Base-by-base conservation (phyloP, 2,329 filamentous ascomycete species). In the Diplodia corticola region DNA sequence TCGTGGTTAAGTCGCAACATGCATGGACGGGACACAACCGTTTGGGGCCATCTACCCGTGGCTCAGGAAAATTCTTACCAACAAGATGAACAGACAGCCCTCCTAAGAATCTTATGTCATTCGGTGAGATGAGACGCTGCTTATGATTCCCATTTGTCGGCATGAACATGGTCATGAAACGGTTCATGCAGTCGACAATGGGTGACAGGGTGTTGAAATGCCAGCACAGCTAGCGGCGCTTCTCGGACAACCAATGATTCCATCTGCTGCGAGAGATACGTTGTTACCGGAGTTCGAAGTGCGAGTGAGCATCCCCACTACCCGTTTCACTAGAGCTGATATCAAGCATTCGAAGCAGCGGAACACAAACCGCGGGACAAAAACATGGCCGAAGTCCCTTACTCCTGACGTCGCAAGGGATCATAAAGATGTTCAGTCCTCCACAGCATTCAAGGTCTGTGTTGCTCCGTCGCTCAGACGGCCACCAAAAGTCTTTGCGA, bases 401-500 rank as follows among this genome's bases (percentile, higher is more conserved):
- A 20, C 22, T 55, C 13, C 7, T 24, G 10, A 10, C 20, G 12
- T 50, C 2, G 28, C 57, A n/a, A 49, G 24, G 7, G n/a, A 30
- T 15, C 10, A 17, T 9, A 13, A 15, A 24, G 12, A 7, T 15
- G 2, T 17, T 66, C 55, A 66, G 10, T 13, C 37, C 3, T 63
- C 35, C 9, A 13, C 48, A 17, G 48, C 26, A 1, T 12, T 55
- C 49, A 49, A 26, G n/a, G 64, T 13, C 17, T 67, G 57, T 10
- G 65, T 64, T n/a, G 73, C 61, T 1, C 68, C 68, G 10, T 65
- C 59, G 54, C 65, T 54, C 20, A 74, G 66, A 13, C 54, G 67
- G 1, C 67, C 69, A 5, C 73, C 72, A 48, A 73, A 72, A 5
- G 68, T 67, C 51, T 70, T 68, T 3, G 73, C 74, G 22, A 72